A percentile compares a stretch with the other conserved stretches of the same genome.
Evolutionary conservation across 2,329 filamentous ascomycete genomes (phyloP).

Genomic region (Aspergillus felis): DNA sequence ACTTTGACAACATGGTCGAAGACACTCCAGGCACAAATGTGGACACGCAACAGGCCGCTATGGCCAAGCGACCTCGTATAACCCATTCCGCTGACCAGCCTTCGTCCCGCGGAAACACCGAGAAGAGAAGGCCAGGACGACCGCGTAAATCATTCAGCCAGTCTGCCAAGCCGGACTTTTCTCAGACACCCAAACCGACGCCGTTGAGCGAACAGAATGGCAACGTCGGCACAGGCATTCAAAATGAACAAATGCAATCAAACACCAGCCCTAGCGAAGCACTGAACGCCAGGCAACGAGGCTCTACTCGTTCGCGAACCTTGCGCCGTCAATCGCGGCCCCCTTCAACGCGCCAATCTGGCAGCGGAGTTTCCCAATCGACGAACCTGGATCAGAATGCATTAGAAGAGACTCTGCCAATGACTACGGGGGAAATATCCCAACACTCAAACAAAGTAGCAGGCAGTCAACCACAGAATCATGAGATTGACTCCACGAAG

Average conservation of each 20-base stretch:
- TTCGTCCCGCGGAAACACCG: conserved; percentile 2
- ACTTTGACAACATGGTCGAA: background rate
- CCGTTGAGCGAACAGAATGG: conserved; percentile 15
- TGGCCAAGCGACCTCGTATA: conserved; percentile 30
- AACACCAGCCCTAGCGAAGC: conserved; percentile 12
- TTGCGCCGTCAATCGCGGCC: conserved; percentile 16
- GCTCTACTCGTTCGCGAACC: conserved; percentile 8
- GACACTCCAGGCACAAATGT: background rate
- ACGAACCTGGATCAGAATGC: background rate
- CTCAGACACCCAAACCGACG: conserved; percentile 11
- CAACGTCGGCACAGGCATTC: conserved; percentile 11
- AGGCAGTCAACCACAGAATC: background rate
- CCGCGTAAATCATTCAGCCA: conserved; percentile 26
- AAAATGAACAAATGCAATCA: conserved; percentile 8
- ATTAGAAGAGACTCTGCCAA: background rate
- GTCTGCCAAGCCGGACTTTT: conserved; percentile 7
- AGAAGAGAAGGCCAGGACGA: conserved; percentile 22
- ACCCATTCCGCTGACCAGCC: conserved; percentile 9
- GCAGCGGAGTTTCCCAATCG: background rate
- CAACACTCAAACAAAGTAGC: background rate
- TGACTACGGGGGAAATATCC: background rate
- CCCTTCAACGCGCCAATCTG: background rate
- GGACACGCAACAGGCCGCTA: conserved; percentile 16
- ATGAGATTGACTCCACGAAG: conserved; percentile 6
- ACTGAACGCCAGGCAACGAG: conserved; percentile 2